These are phyloP conservation scores for Tremella yokohamensis DNA, from an alignment of 768 basidiomycete genomes.

Conservation along the genomic window DNA sequence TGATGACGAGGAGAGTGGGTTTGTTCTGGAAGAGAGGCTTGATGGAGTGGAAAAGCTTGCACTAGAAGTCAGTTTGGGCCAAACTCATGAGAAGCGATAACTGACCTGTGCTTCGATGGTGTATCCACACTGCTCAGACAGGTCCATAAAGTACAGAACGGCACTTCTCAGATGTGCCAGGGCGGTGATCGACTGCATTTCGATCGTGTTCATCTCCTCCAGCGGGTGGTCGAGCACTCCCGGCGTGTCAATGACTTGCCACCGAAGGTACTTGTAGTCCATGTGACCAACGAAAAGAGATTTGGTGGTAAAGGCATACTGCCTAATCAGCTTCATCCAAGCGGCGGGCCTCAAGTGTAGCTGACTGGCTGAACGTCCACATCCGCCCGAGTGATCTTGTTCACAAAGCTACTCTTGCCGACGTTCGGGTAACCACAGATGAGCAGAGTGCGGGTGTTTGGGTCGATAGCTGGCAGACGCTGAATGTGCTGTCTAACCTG, in stretches of 20 bases:
- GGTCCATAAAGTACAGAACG: slow-evolving; percentile 97
- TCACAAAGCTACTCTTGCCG: slow-evolving; percentile 98
- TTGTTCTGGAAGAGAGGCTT: slow-evolving; percentile 94
- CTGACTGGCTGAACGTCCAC: slow-evolving; percentile 88
- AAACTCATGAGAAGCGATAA: slow-evolving; percentile 9
- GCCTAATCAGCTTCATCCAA: slow-evolving; percentile 2
- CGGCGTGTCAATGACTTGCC: slow-evolving; percentile 99
- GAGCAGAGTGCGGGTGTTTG: slow-evolving; percentile 93
- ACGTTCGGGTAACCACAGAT: slow-evolving; percentile 99
- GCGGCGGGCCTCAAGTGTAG: neutral
- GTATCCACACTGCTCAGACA: slow-evolving; percentile 97
- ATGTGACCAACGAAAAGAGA: slow-evolving; percentile 97
- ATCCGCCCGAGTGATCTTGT: slow-evolving; percentile 98
- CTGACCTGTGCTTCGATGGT: slow-evolving; percentile 89
- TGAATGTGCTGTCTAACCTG: slow-evolving; percentile 99
- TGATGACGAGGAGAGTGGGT: slow-evolving; percentile 89
- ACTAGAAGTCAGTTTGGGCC: slow-evolving; percentile 56
- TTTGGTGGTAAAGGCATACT: slow-evolving; percentile 97
- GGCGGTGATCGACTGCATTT: slow-evolving; percentile 98
- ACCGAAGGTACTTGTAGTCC: slow-evolving; percentile 97
- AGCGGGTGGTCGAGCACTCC: slow-evolving; percentile 96
- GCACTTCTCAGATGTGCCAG: slow-evolving; percentile 92
- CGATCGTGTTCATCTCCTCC: slow-evolving; percentile 99
- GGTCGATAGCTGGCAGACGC: slow-evolving; percentile 96
- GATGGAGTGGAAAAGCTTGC: slow-evolving; percentile 98